phyloP scores from a whole-genome alignment of 495 filamentous ascomycete species.

The Hypoxylon crocopeplum region DNA sequence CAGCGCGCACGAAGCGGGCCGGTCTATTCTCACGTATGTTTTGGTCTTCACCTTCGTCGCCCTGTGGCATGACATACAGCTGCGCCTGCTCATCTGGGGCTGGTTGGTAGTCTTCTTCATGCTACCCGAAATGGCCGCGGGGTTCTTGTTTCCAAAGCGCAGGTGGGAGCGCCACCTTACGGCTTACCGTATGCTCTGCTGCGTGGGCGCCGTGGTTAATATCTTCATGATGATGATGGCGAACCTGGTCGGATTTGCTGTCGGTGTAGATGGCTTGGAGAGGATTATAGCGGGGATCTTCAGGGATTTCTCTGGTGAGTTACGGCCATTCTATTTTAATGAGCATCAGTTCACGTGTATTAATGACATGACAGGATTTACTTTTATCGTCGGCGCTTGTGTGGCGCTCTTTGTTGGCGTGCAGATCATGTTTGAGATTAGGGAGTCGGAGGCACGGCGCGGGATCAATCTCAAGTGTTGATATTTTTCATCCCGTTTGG shows the following conservation, averaged over 20 bases:
- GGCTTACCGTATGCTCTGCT: slow-evolving; percentile 79
- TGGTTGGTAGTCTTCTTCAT: slow-evolving; percentile 96
- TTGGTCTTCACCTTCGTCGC: slow-evolving; percentile 97
- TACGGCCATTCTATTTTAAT: not conserved
- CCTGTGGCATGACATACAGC: slow-evolving; percentile 96
- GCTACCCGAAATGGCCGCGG: slow-evolving; percentile 80
- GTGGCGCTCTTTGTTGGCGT: slow-evolving; percentile 79
- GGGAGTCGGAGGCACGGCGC: slow-evolving; percentile 79
- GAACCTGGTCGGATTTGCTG: slow-evolving; percentile 92
- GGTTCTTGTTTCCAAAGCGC: slow-evolving; percentile 70
- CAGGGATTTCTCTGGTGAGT: slow-evolving; percentile 70
- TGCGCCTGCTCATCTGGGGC: slow-evolving; percentile 93
- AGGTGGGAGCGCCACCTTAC: slow-evolving; percentile 72
- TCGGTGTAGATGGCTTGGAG: slow-evolving; percentile 86
- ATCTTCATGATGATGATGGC: slow-evolving; percentile 95
- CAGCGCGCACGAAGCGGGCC: slow-evolving; percentile 43
- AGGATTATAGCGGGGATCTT: slow-evolving; percentile 77
- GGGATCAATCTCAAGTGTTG: slow-evolving; percentile 90
- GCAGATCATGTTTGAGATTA: slow-evolving; percentile 96
- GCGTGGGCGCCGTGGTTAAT: slow-evolving; percentile 84
- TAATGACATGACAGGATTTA: slow-evolving; percentile 57
- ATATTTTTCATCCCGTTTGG: slow-evolving; percentile 3
- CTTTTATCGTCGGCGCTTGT: slow-evolving; percentile 75
- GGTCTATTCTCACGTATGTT: slow-evolving; percentile 71
- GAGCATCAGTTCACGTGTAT: slow-evolving; percentile 9